Conservation (phyloP, 2,329 filamentous ascomycete genomes). For the Ceratocystis albifundus region DNA sequence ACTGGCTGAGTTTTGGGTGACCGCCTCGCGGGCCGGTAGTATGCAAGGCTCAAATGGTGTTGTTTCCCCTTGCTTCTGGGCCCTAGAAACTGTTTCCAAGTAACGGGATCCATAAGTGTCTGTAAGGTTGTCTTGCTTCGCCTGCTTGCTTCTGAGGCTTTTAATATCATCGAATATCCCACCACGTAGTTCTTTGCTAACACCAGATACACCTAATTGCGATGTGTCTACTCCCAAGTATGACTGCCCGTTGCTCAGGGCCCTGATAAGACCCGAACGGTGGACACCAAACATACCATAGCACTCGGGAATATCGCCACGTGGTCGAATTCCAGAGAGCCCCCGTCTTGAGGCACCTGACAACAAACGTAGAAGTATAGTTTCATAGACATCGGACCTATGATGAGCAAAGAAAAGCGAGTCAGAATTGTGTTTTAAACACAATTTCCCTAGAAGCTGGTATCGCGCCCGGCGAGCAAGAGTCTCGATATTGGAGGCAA, state of each 20-base stretch:
- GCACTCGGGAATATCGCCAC: slow-evolving; percentile 71
- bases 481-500: slow-evolving; percentile 59
- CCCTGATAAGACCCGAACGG: slow-evolving; percentile 48
- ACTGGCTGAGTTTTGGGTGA: not conserved
- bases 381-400: slow-evolving; percentile 82
- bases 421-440: slow-evolving; percentile 39
- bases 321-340: slow-evolving; percentile 54
- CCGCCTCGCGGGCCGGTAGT: not conserved
- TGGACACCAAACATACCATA: slow-evolving; percentile 60
- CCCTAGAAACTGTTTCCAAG: not conserved
- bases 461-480: slow-evolving; percentile 65
- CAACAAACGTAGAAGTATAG: slow-evolving; percentile 66
- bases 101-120: not conserved
- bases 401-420: slow-evolving; percentile 76
- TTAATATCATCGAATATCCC: slow-evolving; percentile 6
- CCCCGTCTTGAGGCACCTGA: slow-evolving; percentile 53
- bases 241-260: slow-evolving; percentile 32
- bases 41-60: slow-evolving; percentile 8
- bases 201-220: slow-evolving; percentile 27
- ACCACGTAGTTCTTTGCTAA: slow-evolving; percentile 25
- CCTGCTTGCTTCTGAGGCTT: not conserved
- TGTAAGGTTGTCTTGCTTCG: not conserved
- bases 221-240: slow-evolving; percentile 33
- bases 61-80: not conserved
- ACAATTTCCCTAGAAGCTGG: slow-evolving; percentile 53